phyloP scores from a whole-genome alignment of 345 rosid species.

The Erodium maritimum region DNA sequence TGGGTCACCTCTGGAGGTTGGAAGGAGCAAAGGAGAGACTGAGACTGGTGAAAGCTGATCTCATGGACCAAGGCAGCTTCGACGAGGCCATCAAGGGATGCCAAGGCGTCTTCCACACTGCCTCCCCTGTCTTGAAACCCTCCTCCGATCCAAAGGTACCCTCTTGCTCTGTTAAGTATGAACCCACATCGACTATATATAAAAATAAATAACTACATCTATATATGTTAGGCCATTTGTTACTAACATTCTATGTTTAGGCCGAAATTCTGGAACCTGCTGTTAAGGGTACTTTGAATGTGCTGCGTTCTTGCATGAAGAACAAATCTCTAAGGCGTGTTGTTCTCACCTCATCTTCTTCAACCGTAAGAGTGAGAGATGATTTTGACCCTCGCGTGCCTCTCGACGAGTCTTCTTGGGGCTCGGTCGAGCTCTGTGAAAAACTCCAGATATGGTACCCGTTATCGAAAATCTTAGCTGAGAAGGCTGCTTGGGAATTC shows the following conservation, averaged over 20 bases:
- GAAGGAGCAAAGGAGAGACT: conserved; percentile 88
- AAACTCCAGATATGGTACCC: conserved; percentile 71
- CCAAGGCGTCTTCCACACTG: conserved; percentile 86
- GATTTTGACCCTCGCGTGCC: conserved; percentile 52
- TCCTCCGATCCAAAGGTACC: conserved; percentile 75
- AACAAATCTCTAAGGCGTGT: conserved; percentile 55
- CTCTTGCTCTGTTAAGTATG: too few species aligned
- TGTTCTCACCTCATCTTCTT: conserved; percentile 81
- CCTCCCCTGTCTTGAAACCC: conserved; percentile 75
- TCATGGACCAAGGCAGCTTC: conserved; percentile 72
- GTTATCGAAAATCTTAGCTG: conserved; percentile 69
- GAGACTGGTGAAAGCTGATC: conserved; percentile 54
- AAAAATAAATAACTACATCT: too few species aligned
- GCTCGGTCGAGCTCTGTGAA: conserved; percentile 63
- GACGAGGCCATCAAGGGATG: conserved; percentile 66
- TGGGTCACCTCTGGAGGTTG: conserved; percentile 59
- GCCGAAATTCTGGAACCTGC: conserved; percentile 77
- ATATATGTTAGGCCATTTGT: too few species aligned
- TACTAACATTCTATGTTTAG: too few species aligned
- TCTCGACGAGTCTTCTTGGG: conserved; percentile 85
- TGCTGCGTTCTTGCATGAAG: conserved; percentile 67
- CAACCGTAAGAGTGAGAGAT: conserved; percentile 56
- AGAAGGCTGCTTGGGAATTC: conserved; percentile 84
- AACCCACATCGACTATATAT: too few species aligned
- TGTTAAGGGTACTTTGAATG: conserved; percentile 68